Evolutionary conservation across 768 basidiomycete species (phyloP).

Genomic region (Leucosporidium scottii): DNA sequence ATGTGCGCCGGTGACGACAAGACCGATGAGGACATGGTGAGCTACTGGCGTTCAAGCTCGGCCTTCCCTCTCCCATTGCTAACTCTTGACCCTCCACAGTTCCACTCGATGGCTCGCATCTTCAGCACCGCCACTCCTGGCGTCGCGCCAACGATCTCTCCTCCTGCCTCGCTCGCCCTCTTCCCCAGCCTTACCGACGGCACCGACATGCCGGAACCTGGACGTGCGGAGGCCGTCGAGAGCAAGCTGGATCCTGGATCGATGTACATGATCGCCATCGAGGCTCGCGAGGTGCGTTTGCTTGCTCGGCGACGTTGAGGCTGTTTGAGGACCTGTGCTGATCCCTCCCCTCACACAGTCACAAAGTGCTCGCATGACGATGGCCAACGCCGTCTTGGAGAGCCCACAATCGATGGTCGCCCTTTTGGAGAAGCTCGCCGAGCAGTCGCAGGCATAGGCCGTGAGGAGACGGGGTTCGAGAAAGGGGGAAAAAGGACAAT

Average conservation of each 20-base stretch:
- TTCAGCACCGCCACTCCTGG: conserved; percentile 40
- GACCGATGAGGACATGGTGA: conserved; percentile 95
- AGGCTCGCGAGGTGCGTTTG: conserved; percentile 6
- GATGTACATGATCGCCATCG: conserved; percentile 35
- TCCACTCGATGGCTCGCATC: conserved; percentile 31
- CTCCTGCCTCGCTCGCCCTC: conserved; percentile 46
- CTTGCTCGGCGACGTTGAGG: neutral
- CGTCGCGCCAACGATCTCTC: conserved; percentile 53
- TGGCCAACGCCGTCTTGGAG: conserved; percentile 29
- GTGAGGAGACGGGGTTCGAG: no score
- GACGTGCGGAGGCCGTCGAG: conserved; percentile 25
- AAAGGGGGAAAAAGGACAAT: no score
- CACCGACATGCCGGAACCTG: neutral
- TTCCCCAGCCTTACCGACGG: conserved; percentile 29
- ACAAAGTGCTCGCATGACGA: neutral
- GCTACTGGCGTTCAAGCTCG: conserved; percentile 50
- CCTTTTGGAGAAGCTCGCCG: neutral
- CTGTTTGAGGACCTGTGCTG: neutral
- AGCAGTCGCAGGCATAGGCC: no score
- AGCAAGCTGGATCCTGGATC: conserved; percentile 27
- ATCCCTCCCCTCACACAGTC: neutral
- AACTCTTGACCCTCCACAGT: neutral
- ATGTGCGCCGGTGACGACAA: conserved; percentile 99
- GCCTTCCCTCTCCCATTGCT: neutral
- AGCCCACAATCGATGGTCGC: conserved; percentile 2